phyloP scores from a whole-genome alignment of 306 rosid species.

The Casuarina glauca region DNA sequence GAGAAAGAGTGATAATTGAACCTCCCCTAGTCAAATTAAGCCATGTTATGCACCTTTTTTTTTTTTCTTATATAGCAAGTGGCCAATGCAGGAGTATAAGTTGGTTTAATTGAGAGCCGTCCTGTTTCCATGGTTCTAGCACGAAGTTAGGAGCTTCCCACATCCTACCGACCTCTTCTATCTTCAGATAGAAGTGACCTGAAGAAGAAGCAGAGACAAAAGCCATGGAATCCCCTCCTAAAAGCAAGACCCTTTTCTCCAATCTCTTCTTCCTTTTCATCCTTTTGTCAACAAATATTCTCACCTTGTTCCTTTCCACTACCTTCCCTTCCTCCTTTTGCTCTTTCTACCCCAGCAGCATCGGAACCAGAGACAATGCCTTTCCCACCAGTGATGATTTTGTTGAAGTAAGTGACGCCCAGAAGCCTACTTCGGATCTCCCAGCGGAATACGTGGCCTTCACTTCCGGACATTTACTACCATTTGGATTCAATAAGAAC shows the following conservation, averaged over 20 bases:
- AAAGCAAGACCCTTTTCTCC: conserved; percentile 6
- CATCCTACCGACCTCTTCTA: background rate
- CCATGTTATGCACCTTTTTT: background rate
- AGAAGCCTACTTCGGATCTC: background rate
- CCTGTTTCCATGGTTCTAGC: conserved; percentile 20
- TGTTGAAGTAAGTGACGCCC: background rate
- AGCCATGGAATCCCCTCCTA: conserved; percentile 19
- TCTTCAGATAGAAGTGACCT: conserved; percentile 12
- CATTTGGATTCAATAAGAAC: conserved; percentile 38
- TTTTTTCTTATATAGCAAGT: no score
- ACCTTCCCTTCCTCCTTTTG: conserved; percentile 32
- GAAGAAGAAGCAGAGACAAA: background rate
- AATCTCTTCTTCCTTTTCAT: conserved; percentile 36
- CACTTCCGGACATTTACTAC: conserved; percentile 42
- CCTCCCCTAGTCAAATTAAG: background rate
- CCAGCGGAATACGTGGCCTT: conserved; percentile 39
- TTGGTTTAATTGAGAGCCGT: background rate
- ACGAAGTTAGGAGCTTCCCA: background rate
- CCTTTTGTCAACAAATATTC: conserved; percentile 39
- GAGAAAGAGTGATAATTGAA: background rate
- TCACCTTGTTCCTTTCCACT: conserved; percentile 38
- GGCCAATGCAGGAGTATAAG: background rate
- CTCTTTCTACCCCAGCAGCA: conserved; percentile 13
- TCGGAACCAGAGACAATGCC: background rate
- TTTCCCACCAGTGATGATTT: background rate